Base-by-base conservation (phyloP, 2,329 filamentous ascomycete species). In the Zasmidium angulare region DNA sequence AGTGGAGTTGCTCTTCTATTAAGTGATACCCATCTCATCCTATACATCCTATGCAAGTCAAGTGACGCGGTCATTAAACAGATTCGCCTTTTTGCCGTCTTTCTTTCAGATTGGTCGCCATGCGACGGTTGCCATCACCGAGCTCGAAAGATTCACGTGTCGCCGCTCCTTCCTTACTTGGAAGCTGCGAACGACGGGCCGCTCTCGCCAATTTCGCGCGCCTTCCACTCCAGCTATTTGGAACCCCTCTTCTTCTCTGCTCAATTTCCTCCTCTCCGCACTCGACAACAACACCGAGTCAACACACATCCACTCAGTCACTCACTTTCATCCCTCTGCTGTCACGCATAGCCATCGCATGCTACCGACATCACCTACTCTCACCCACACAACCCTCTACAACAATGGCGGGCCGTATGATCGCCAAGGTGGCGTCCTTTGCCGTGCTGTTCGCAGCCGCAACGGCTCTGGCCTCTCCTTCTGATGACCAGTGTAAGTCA, bases 1-100 rank as follows among this genome's bases (percentile, higher is more conserved):
- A 68, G 72, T 82, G 47, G 75, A 80, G 58, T 71, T 90, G 69
- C 71, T 90, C 21, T 90, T 90, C 75, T 90, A 85, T 69, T 90
- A 70, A 78, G 56, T 29, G 21, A 31, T 49, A 24, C 46, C 23
- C 51, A 48, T 49, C 53, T 31, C 19, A n/a, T 48, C n/a, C 20
- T 17, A 21, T 14, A 23, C 46, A 24, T 9, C 24, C 14, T 7
- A 21, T 47, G 6, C 46, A 47, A 21, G 46, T n/a, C n/a, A n/a
- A n/a, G n/a, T n/a, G n/a, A n/a, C n/a, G n/a, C n/a, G n/a, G n/a
- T n/a, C n/a, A n/a, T n/a, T n/a, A n/a, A n/a, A n/a, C n/a, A n/a
- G n/a, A n/a, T n/a, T n/a, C n/a, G n/a, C n/a, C n/a, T n/a, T n/a
- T n/a, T n/a, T n/a, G n/a, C n/a, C n/a, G n/a, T n/a, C n/a, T n/a